A percentile compares a stretch with the other conserved stretches of the same genome.
Conservation (phyloP, 495 filamentous ascomycete genomes). For the Bathelium albidoporum region DNA sequence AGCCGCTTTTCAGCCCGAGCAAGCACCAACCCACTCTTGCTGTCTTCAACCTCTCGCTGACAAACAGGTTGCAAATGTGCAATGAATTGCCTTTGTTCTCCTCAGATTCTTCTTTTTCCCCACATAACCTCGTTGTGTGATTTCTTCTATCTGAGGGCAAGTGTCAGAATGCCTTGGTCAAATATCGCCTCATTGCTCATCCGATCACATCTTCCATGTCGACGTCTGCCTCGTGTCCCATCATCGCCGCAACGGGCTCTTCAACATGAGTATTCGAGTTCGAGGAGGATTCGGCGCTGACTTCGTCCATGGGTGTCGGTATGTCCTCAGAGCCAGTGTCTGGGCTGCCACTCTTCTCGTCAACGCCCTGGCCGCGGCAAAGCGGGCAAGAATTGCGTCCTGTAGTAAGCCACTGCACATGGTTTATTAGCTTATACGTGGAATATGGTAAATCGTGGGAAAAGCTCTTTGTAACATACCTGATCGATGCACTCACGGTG, state of each 20-base stretch:
- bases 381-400: slow-evolving; percentile 71
- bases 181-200: neutral
- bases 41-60: too few relatives aligned
- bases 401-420: slow-evolving; percentile 60
- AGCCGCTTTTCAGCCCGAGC: too few relatives aligned
- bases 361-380: slow-evolving; percentile 63
- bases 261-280: neutral
- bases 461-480: slow-evolving; percentile 36
- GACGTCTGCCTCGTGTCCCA: neutral
- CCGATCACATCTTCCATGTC: neutral
- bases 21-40: too few relatives aligned
- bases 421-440: slow-evolving; percentile 7
- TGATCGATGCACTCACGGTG: slow-evolving; percentile 69
- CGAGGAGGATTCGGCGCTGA: neutral
- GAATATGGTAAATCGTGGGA: slow-evolving; percentile 11
- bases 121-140: neutral
- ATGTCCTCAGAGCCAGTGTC: neutral
- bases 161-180: neutral
- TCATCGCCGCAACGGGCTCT: neutral
- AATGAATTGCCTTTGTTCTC: too few relatives aligned
- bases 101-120: too few relatives aligned
- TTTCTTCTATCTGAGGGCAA: neutral
- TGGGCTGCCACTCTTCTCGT: slow-evolving; percentile 34
- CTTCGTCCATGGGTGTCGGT: neutral
- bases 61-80: too few relatives aligned